These are phyloP conservation scores for Dalbergia cochinchinensis DNA, from an alignment of 306 rosid species.

Conservation along the genomic window DNA sequence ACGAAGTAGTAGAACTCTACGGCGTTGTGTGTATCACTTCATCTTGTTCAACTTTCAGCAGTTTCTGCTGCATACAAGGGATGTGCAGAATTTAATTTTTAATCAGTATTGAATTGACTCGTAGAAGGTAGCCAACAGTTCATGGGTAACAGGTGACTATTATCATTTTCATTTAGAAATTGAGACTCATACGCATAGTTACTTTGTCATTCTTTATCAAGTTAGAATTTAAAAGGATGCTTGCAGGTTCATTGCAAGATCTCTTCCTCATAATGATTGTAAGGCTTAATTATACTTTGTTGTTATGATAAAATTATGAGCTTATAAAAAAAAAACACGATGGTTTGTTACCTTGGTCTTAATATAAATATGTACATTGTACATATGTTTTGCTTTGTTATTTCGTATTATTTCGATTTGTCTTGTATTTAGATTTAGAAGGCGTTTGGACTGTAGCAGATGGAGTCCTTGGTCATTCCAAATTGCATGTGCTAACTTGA, in stretches of 20 bases:
- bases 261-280: neutral
- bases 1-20: slow-evolving; percentile 52
- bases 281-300: neutral
- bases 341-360: slow-evolving; percentile 4
- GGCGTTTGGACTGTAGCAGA: slow-evolving; percentile 4
- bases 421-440: neutral
- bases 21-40: slow-evolving; percentile 12
- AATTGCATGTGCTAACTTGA: neutral
- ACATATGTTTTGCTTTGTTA: neutral
- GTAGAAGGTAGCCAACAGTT: slow-evolving; percentile 23
- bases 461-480: neutral
- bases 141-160: slow-evolving; percentile 25
- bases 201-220: slow-evolving; percentile 3
- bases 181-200: slow-evolving; percentile 3
- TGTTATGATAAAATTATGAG: slow-evolving; percentile 10
- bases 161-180: slow-evolving; percentile 21
- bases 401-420: neutral
- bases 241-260: slow-evolving; percentile 30
- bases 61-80: slow-evolving; percentile 26
- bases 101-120: slow-evolving; percentile 31
- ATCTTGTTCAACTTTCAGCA: slow-evolving; percentile 36
- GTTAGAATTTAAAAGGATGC: slow-evolving; percentile 25
- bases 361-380: neutral
- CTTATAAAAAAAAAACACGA: neutral
- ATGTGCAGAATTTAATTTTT: slow-evolving; percentile 4